A percentile compares a stretch with the other conserved stretches of the same genome.
These are phyloP conservation scores for Sonneratia alba DNA, from an alignment of 345 rosid genomes.

Conservation along the genomic window DNA sequence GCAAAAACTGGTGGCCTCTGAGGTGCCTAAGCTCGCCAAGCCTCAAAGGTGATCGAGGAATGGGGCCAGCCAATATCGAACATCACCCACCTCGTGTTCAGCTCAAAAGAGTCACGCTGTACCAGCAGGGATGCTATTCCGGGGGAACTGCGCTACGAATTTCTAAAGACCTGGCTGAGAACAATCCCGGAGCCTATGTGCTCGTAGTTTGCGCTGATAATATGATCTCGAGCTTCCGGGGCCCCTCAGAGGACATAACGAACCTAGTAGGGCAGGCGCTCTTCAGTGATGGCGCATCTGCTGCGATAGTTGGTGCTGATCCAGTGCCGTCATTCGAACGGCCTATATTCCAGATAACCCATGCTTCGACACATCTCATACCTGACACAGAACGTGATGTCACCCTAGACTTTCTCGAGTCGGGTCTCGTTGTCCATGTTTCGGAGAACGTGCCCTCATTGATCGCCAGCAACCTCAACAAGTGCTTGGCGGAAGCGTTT, in stretches of 20 bases:
- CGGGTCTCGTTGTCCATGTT: not conserved
- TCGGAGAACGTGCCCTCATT: not conserved
- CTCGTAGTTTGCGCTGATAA: not conserved
- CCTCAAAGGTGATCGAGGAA: conserved; percentile 31
- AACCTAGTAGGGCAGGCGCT: not conserved
- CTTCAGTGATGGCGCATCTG: not conserved
- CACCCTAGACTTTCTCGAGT: not conserved
- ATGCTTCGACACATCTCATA: not conserved
- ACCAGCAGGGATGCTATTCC: not conserved
- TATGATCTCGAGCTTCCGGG: not conserved
- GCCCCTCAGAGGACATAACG: not conserved
- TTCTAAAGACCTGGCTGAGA: not conserved
- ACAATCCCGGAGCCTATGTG: not conserved
- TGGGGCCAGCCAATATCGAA: conserved; percentile 40
- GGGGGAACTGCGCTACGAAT: not conserved
- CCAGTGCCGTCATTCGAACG: not conserved
- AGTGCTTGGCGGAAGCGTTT: not conserved
- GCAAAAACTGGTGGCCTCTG: conserved; percentile 23
- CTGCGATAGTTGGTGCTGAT: not conserved
- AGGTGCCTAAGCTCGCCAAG: conserved; percentile 36
- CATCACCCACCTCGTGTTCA: conserved; percentile 27
- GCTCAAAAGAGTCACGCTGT: not conserved
- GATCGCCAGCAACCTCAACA: not conserved
- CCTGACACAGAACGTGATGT: not conserved
- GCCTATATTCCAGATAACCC: not conserved